Percentiles rank a stretch among this genome's conserved stretches.
Conservation (phyloP, 257 asterid genomes). For the Cordia subcordata region DNA sequence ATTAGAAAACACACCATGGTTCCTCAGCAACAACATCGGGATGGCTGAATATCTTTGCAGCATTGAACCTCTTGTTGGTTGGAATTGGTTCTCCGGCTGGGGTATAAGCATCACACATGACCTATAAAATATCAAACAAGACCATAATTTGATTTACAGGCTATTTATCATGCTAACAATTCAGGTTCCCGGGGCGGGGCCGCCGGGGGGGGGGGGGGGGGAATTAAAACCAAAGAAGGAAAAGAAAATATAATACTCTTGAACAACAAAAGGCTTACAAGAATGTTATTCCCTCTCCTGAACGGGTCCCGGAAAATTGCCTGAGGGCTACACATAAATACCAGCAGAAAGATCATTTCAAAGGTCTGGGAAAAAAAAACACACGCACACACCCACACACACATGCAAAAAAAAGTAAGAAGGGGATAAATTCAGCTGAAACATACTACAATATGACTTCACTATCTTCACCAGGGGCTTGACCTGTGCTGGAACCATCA, state of each 20-base stretch:
- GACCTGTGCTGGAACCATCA: slow-evolving; percentile 96
- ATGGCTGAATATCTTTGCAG: slow-evolving; percentile 16
- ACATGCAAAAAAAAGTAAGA: background rate
- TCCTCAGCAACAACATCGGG: slow-evolving; percentile 17
- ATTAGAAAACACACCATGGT: slow-evolving; percentile 22
- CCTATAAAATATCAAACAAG: slow-evolving; percentile 26
- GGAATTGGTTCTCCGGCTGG: slow-evolving; percentile 28
- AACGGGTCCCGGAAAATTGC: slow-evolving; percentile 30
- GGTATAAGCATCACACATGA: slow-evolving; percentile 22
- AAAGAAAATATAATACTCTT: too few relatives aligned
- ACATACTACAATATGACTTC: slow-evolving; percentile 90
- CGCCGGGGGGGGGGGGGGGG: background rate
- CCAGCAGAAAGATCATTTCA: background rate
- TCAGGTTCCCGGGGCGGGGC: too few relatives aligned
- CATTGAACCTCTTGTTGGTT: slow-evolving; percentile 17
- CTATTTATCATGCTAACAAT: too few relatives aligned
- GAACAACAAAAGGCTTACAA: slow-evolving; percentile 16
- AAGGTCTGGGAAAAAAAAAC: background rate
- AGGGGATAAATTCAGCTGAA: background rate
- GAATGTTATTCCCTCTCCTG: slow-evolving; percentile 19
- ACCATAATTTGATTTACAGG: background rate
- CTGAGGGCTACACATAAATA: slow-evolving; percentile 33
- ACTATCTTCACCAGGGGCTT: slow-evolving; percentile 96
- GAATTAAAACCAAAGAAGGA: too few relatives aligned
- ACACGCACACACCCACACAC: too few relatives aligned